A percentile compares a stretch with the other conserved stretches of the same genome.
Evolutionary conservation across 2,329 filamentous ascomycete species (phyloP).

Genomic region (Tolypocladium sp.): DNA sequence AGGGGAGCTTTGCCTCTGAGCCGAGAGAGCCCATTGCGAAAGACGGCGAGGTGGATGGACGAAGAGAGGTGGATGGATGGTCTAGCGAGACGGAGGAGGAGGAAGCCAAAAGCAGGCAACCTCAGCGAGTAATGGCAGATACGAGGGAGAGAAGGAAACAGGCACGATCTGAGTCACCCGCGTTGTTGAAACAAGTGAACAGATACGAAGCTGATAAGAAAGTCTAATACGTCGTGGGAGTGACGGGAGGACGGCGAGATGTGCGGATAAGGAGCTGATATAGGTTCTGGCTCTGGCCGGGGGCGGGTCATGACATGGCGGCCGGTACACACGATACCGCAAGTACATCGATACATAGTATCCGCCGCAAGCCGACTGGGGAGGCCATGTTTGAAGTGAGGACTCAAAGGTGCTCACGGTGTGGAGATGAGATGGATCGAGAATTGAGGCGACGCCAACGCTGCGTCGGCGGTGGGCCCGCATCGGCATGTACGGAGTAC

Average conservation of each 20-base stretch:
- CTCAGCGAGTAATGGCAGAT: not conserved
- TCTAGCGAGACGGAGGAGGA: not conserved
- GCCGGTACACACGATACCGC: not conserved
- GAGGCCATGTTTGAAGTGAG: slow-evolving; percentile 3
- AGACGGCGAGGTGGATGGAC: not conserved
- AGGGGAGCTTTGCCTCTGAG: slow-evolving; percentile 40
- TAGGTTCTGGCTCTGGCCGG: not conserved
- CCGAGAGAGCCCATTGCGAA: slow-evolving; percentile 30
- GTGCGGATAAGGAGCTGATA: slow-evolving; percentile 5
- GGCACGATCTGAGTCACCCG: not conserved
- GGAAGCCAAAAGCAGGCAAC: not conserved
- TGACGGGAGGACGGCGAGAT: not conserved
- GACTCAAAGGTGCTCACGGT: slow-evolving; percentile 6
- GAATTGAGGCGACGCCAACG: slow-evolving; percentile 4
- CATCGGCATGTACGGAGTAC: not conserved
- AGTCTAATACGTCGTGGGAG: not conserved
- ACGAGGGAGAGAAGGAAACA: not conserved
- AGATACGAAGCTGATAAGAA: not conserved
- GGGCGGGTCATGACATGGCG: not conserved
- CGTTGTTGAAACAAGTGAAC: slow-evolving; percentile 1
- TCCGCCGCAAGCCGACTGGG: slow-evolving; percentile 8
- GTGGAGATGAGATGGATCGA: slow-evolving; percentile 8
- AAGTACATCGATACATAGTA: not conserved
- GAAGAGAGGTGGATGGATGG: not conserved
- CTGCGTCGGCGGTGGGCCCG: not conserved